phyloP scores from a whole-genome alignment of 768 basidiomycete genomes.

The Boletus reticuloceps region DNA sequence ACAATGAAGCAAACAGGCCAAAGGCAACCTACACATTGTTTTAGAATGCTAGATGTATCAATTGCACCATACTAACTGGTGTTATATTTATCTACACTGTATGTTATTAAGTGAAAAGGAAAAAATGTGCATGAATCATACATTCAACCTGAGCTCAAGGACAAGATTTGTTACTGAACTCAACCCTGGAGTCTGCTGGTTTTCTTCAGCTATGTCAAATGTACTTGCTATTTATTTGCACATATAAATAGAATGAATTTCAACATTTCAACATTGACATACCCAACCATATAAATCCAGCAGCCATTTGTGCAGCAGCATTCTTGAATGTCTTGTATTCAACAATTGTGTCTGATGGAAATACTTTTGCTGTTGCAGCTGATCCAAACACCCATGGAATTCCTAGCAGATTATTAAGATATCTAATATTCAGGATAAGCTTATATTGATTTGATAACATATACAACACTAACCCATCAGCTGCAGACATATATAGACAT shows the following conservation, averaged over 20 bases:
- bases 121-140: neutral
- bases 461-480: neutral
- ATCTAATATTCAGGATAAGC: neutral
- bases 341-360: neutral
- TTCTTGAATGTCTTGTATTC: neutral
- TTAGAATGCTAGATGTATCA: neutral
- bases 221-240: neutral
- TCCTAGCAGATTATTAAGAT: neutral
- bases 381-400: neutral
- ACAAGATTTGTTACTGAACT: neutral
- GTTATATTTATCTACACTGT: neutral
- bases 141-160: neutral
- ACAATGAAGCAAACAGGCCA: neutral
- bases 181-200: neutral
- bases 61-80: neutral
- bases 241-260: neutral
- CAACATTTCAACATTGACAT: neutral
- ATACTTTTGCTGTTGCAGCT: neutral
- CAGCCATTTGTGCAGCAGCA: conserved; percentile 1
- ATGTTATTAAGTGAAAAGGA: neutral
- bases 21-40: neutral
- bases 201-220: neutral
- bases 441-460: neutral
- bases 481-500: neutral
- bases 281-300: conserved; percentile 9